Evolutionary conservation across 2,329 filamentous ascomycete genomes (phyloP).

Genomic region (Peltaster fructicola): DNA sequence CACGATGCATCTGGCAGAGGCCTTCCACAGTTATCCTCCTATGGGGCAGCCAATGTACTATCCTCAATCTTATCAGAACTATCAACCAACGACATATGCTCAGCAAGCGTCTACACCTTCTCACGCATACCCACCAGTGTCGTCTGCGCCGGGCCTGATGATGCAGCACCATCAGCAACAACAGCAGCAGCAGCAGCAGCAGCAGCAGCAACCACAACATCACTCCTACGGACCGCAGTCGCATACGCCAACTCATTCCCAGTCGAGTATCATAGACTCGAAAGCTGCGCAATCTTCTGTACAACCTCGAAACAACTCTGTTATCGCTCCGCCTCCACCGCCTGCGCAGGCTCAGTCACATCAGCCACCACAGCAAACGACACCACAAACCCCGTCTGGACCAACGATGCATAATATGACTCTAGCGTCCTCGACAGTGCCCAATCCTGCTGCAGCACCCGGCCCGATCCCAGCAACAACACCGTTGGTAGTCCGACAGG

Average conservation of each 20-base stretch:
- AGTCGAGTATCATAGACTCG: slow-evolving; percentile 10
- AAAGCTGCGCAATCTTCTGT: slow-evolving; percentile 12
- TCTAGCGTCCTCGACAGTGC: slow-evolving; percentile 24
- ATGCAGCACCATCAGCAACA: slow-evolving; percentile 29
- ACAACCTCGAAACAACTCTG: slow-evolving; percentile 11
- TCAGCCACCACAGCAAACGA: slow-evolving; percentile 31
- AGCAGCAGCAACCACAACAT: slow-evolving; percentile 8
- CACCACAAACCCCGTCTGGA: slow-evolving; percentile 15
- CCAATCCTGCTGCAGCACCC: slow-evolving; percentile 80
- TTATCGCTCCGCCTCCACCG: slow-evolving; percentile 11
- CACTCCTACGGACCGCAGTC: slow-evolving; percentile 6
- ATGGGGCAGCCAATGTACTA: slow-evolving; percentile 76
- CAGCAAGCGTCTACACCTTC: slow-evolving; percentile 36
- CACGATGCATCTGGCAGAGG: slow-evolving; percentile 75
- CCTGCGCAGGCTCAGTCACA: slow-evolving; percentile 25
- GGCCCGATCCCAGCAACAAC: slow-evolving; percentile 95
- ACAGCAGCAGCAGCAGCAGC: slow-evolving; percentile 9
- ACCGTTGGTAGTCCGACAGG: slow-evolving; percentile 80
- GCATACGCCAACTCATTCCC: slow-evolving; percentile 8
- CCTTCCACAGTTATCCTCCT: slow-evolving; percentile 73
- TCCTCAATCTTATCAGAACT: slow-evolving; percentile 29
- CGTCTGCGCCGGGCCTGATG: slow-evolving; percentile 33
- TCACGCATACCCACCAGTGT: slow-evolving; percentile 36
- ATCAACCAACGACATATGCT: slow-evolving; percentile 37
- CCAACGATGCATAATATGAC: slow-evolving; percentile 14